Conservation (phyloP, 164 flowering plant species). For the Berberis vulgaris region DNA sequence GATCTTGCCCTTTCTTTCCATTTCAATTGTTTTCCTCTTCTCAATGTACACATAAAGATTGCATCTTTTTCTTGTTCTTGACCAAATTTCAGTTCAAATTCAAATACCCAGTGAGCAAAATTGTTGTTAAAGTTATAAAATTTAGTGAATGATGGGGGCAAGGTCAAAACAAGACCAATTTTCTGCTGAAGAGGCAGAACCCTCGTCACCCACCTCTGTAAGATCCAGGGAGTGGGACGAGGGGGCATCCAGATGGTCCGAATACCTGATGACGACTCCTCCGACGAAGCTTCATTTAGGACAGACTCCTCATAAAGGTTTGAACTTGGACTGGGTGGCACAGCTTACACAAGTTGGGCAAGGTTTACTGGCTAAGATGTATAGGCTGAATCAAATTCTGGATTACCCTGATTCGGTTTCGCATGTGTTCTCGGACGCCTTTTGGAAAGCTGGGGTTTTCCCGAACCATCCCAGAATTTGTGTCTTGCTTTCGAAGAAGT, state of each 20-base stretch:
- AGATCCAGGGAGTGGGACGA: constrained; percentile 49
- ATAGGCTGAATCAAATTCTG: constrained; percentile 72
- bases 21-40: too few relatives aligned
- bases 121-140: too few relatives aligned
- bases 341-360: constrained; percentile 79
- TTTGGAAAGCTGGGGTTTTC: constrained; percentile 85
- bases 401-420: constrained; percentile 75
- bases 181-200: neutral
- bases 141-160: neutral
- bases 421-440: constrained; percentile 60
- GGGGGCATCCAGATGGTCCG: constrained; percentile 69
- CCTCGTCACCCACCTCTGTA: neutral
- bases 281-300: constrained; percentile 9
- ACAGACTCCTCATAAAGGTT: constrained; percentile 37
- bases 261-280: constrained; percentile 48
- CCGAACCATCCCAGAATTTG: constrained; percentile 83
- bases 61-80: too few relatives aligned
- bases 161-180: neutral
- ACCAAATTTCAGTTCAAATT: too few relatives aligned
- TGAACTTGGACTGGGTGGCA: constrained; percentile 68
- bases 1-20: too few relatives aligned
- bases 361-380: constrained; percentile 86
- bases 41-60: too few relatives aligned
- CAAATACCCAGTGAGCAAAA: too few relatives aligned
- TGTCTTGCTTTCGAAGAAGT: constrained; percentile 63